Percentiles rank a stretch among this genome's conserved stretches.
phyloP scores from a whole-genome alignment of 768 basidiomycete genomes.

The Psilocybe azurescens region DNA sequence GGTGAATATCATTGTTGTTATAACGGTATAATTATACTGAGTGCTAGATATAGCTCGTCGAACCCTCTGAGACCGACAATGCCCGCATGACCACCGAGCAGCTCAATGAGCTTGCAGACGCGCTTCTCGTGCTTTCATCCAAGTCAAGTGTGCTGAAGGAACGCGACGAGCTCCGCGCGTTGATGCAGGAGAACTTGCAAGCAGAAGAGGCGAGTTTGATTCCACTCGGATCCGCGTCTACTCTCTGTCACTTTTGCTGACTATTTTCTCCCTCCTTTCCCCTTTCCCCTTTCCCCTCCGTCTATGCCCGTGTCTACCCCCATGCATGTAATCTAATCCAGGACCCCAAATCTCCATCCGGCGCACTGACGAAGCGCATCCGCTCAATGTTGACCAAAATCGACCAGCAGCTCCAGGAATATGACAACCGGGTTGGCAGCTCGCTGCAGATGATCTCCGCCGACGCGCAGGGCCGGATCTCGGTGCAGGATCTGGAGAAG shows the following conservation, averaged over 20 bases:
- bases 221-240: not conserved
- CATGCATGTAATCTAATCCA: slow-evolving; percentile 23
- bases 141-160: slow-evolving; percentile 96
- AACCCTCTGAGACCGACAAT: slow-evolving; percentile 62
- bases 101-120: slow-evolving; percentile 91
- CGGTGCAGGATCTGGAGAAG: slow-evolving; percentile 86
- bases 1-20: slow-evolving; percentile 41
- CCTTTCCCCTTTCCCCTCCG: not conserved
- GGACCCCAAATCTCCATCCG: slow-evolving; percentile 83
- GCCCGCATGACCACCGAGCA: slow-evolving; percentile 99
- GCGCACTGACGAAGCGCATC: slow-evolving; percentile 94
- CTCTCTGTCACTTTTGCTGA: not conserved
- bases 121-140: slow-evolving; percentile 87
- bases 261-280: not conserved
- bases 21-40: not conserved
- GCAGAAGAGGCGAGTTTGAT: slow-evolving; percentile 73
- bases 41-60: slow-evolving; percentile 57
- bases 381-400: slow-evolving; percentile 95
- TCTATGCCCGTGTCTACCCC: no score
- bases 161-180: slow-evolving; percentile 83
- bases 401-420: slow-evolving; percentile 89
- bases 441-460: slow-evolving; percentile 87
- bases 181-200: slow-evolving; percentile 95
- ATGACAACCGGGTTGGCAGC: slow-evolving; percentile 86
- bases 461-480: slow-evolving; percentile 87